A percentile compares a stretch with the other conserved stretches of the same genome.
These are phyloP conservation scores for Byssoonygena ceratinophila DNA, from an alignment of 2,329 filamentous ascomycete species.

Conservation along the genomic window DNA sequence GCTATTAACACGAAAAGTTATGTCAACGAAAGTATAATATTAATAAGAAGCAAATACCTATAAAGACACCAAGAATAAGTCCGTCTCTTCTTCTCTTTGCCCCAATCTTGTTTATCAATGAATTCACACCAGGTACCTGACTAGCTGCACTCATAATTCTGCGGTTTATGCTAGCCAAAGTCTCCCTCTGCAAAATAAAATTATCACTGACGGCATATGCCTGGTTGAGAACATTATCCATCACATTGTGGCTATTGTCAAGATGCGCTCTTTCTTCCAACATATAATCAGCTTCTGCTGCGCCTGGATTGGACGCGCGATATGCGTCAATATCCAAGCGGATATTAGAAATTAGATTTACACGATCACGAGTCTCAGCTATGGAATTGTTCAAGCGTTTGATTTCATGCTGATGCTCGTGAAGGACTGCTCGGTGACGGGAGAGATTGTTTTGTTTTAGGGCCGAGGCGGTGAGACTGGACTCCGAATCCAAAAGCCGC, in stretches of 20 bases:
- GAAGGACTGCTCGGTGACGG: slow-evolving; percentile 79
- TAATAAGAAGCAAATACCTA: slow-evolving; percentile 82
- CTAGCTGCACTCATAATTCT: slow-evolving; percentile 81
- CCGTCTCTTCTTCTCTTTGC: slow-evolving; percentile 91
- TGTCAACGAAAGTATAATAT: slow-evolving; percentile 64
- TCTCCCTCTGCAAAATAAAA: slow-evolving; percentile 79
- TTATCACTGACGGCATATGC: slow-evolving; percentile 94
- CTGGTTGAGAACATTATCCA: slow-evolving; percentile 83
- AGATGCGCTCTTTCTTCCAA: slow-evolving; percentile 74
- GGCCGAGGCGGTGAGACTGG: slow-evolving; percentile 72
- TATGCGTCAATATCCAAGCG: slow-evolving; percentile 87
- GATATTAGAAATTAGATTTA: slow-evolving; percentile 82
- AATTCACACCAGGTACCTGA: slow-evolving; percentile 86
- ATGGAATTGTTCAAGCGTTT: slow-evolving; percentile 62
- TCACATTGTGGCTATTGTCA: slow-evolving; percentile 80
- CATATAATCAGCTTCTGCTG: slow-evolving; percentile 93
- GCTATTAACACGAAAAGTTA: not conserved
- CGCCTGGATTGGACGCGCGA: slow-evolving; percentile 66
- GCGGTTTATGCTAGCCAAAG: slow-evolving; percentile 75
- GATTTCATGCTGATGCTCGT: slow-evolving; percentile 76
- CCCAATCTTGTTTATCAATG: slow-evolving; percentile 81
- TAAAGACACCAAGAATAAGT: slow-evolving; percentile 82
- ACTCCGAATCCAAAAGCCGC: slow-evolving; percentile 86
- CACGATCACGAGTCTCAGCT: slow-evolving; percentile 67
- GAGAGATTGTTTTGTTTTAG: slow-evolving; percentile 95